Conservation (phyloP, 2,329 filamentous ascomycete genomes). For the Exophiala sp. region DNA sequence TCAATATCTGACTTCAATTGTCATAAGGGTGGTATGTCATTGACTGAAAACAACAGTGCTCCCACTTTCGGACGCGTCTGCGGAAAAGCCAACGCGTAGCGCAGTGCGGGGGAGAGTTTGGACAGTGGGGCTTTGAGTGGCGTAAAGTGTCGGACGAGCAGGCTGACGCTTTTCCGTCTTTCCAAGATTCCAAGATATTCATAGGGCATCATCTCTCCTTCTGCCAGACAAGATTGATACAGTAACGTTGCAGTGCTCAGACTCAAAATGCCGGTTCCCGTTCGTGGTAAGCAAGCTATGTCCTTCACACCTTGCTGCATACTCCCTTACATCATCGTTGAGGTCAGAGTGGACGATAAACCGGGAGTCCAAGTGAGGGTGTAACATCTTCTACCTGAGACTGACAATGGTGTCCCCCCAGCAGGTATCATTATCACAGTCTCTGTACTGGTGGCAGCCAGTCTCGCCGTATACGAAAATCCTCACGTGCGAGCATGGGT, state of each 20-base stretch:
- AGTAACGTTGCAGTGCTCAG: neutral
- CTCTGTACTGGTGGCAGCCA: slow-evolving; percentile 59
- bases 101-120: neutral
- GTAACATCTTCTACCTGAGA: neutral
- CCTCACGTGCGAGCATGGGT: slow-evolving; percentile 63
- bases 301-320: slow-evolving; percentile 11
- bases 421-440: slow-evolving; percentile 61
- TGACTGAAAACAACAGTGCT: no score
- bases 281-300: slow-evolving; percentile 41
- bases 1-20: neutral
- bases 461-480: slow-evolving; percentile 62
- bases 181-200: neutral
- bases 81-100: neutral
- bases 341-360: neutral
- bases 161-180: slow-evolving; percentile 18
- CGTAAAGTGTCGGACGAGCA: slow-evolving; percentile 14
- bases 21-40: no score
- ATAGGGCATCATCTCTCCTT: neutral
- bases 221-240: neutral
- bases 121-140: slow-evolving; percentile 7
- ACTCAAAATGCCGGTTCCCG: slow-evolving; percentile 44
- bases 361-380: neutral
- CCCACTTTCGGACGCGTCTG: neutral
- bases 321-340: slow-evolving; percentile 25
- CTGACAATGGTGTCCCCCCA: slow-evolving; percentile 23